These are phyloP conservation scores for Yarrowia divulgata DNA, from an alignment of 805 yeast species.

Conservation along the genomic window DNA sequence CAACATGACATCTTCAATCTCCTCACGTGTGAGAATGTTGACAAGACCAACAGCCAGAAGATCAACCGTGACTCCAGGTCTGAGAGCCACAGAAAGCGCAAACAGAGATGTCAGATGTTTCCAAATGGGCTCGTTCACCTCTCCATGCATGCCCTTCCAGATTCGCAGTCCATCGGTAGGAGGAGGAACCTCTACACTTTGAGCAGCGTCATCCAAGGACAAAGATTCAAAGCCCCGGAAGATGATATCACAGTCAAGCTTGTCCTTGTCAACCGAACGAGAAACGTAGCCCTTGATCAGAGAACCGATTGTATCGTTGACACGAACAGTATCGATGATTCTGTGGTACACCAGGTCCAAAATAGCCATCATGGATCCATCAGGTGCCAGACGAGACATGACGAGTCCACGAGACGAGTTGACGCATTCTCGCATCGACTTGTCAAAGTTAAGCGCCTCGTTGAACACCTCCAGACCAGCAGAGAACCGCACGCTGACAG, in stretches of 20 bases:
- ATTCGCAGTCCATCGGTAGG: conserved; percentile 41
- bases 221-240: conserved; percentile 46
- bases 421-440: conserved; percentile 54
- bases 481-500: conserved; percentile 52
- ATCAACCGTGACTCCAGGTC: conserved; percentile 60
- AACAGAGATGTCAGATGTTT: conserved; percentile 58
- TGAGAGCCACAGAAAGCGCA: conserved; percentile 55
- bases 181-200: conserved; percentile 21
- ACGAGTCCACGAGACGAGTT: conserved; percentile 60
- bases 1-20: conserved; percentile 45
- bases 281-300: conserved; percentile 73
- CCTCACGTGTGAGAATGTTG: conserved; percentile 45
- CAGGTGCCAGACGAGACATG: conserved; percentile 62
- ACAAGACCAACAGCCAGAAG: conserved; percentile 45
- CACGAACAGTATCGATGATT: conserved; percentile 56
- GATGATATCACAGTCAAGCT: conserved; percentile 69
- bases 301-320: conserved; percentile 51
- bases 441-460: conserved; percentile 57
- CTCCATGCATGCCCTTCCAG: conserved; percentile 76
- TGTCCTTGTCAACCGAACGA: conserved; percentile 71
- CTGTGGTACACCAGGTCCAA: conserved; percentile 60
- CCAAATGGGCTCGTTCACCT: conserved; percentile 69
- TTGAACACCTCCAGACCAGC: conserved; percentile 53
- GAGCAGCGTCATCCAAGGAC: conserved; percentile 26
- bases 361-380: conserved; percentile 68